Base-by-base conservation (phyloP, 1,284 basidiomycete species). In the Austroboletus niveus region DNA sequence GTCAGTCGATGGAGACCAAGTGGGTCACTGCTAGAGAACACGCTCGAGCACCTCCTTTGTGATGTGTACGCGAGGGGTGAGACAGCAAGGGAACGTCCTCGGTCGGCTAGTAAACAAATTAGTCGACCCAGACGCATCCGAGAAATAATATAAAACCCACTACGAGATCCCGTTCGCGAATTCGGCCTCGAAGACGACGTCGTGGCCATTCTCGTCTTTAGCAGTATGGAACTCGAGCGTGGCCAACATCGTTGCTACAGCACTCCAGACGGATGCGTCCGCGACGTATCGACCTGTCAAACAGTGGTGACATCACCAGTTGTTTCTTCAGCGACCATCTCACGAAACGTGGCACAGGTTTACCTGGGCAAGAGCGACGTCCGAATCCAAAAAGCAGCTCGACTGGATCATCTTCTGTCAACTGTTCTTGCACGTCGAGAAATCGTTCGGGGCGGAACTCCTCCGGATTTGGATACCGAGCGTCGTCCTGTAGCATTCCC, bases 381-480 rank as follows among this genome's bases (percentile, higher is more conserved):
- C 61, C 61, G 22, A 63, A 63, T 27, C 56, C 61, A 47, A 65
- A 63, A 20, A 46, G 17, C 10, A 48, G 58, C 1, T 54, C 40
- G 7, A 30, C 6, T 1, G 58, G 55, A 24, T 52, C 43, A 9
- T 63, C 53, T 5, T 54, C 38, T 4, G 32, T 60, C 35, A 62
- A 20, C 24, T 39, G 27, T 1, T 59, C 61, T 29, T 61, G 17
- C 6, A 20, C 45, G 31, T 47, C 45, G 14, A 63, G 45, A 35
- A 63, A 63, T 35, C 59, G 41, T 32, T 65, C 63, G 0, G 63
- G 63, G 6, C 45, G 44, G 45, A 65, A 63, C n/a, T 17, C 49
- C 8, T 60, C 40, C 12, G 54, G 47, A 34, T 55, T 27, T 1
- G 50, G 53, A 20, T 62, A 63, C 24, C 47, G 49, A 10, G 32